Percentiles rank a stretch among this genome's conserved stretches.
Evolutionary conservation across 805 yeast species (phyloP).

Genomic region (Myxozyma neotropica): DNA sequence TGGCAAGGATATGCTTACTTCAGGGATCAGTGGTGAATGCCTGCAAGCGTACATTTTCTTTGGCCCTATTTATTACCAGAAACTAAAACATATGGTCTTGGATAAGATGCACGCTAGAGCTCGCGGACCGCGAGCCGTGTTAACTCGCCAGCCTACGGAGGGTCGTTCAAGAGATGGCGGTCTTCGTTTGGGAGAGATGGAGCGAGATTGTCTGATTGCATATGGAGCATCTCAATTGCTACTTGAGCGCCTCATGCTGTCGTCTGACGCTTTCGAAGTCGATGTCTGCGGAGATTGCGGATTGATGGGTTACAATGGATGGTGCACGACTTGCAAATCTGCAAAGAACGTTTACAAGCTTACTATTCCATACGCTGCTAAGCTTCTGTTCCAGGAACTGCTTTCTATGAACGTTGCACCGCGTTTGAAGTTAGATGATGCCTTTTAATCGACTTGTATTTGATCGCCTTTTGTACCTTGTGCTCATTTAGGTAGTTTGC

Average conservation of each 20-base stretch:
- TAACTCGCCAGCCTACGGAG: constrained; percentile 97
- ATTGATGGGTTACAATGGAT: constrained; percentile 92
- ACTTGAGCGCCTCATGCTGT: constrained; percentile 90
- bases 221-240: constrained; percentile 96
- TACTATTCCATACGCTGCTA: constrained; percentile 99
- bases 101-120: constrained; percentile 99
- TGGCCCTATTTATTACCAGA: constrained; percentile 97
- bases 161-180: constrained; percentile 99
- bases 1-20: constrained; percentile 96
- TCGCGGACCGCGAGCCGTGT: constrained; percentile 96
- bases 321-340: constrained; percentile 96
- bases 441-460: constrained; percentile 7
- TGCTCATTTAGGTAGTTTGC: neutral
- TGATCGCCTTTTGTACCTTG: neutral
- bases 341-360: constrained; percentile 83
- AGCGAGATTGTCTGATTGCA: constrained; percentile 98
- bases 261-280: constrained; percentile 97
- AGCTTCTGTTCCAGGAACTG: constrained; percentile 92
- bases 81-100: constrained; percentile 96
- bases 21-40: constrained; percentile 97
- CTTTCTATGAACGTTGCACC: constrained; percentile 99
- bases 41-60: constrained; percentile 96
- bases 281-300: constrained; percentile 95
- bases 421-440: constrained; percentile 80
- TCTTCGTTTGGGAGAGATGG: constrained; percentile 98